Evolutionary conservation across 106 monocot genomes (phyloP).

Genomic region (Chionographis japonica): DNA sequence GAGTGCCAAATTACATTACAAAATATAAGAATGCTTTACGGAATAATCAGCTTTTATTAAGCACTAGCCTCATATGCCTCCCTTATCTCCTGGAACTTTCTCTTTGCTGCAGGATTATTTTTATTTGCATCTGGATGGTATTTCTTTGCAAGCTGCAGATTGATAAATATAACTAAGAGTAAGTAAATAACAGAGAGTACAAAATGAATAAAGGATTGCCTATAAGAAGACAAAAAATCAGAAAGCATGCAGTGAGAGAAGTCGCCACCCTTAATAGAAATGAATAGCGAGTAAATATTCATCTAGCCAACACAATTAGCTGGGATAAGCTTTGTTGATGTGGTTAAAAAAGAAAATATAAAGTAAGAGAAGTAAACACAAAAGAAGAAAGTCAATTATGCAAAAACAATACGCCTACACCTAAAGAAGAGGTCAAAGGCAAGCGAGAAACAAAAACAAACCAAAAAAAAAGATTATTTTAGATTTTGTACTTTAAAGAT

Average conservation of each 20-base stretch:
- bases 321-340: too few relatives aligned
- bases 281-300: too few relatives aligned
- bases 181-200: not conserved
- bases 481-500: not conserved
- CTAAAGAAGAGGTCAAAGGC: not conserved
- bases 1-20: slow-evolving; percentile 1
- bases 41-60: slow-evolving; percentile 15
- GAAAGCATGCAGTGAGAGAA: not conserved
- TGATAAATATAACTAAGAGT: slow-evolving; percentile 1
- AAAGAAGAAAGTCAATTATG: not conserved
- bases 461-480: not conserved
- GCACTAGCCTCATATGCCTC: slow-evolving; percentile 89
- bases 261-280: too few relatives aligned
- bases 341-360: not conserved
- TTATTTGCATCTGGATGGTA: slow-evolving; percentile 96
- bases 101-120: slow-evolving; percentile 71
- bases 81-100: slow-evolving; percentile 93
- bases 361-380: not conserved
- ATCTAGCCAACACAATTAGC: too few relatives aligned
- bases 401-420: not conserved
- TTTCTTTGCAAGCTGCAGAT: slow-evolving; percentile 90
- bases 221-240: not conserved
- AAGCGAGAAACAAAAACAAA: not conserved
- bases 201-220: not conserved
- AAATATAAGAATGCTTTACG: not conserved